Evolutionary conservation across 2,329 filamentous ascomycete species (phyloP).

Genomic region (Furcasterigmium sp.): DNA sequence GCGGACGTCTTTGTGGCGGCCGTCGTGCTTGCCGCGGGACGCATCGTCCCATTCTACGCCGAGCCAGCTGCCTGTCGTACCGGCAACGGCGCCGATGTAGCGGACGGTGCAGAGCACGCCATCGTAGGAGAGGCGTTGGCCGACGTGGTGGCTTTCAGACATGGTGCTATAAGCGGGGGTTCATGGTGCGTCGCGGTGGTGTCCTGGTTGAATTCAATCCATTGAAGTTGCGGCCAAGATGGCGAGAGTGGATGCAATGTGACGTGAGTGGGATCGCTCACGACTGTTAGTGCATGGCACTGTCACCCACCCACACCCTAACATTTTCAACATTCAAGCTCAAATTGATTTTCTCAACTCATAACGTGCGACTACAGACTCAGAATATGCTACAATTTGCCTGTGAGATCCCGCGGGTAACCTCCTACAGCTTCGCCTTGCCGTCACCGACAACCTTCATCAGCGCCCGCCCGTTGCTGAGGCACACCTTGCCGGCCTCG

Average conservation of each 20-base stretch:
- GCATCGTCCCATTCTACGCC: constrained; percentile 97
- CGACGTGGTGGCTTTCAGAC: constrained; percentile 41
- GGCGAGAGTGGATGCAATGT: not conserved
- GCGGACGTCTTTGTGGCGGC: constrained; percentile 68
- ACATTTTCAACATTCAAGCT: not conserved
- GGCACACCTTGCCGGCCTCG: constrained; percentile 73
- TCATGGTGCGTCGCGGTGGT: not conserved
- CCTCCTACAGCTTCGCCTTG: constrained; percentile 57
- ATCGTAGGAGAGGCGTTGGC: constrained; percentile 71
- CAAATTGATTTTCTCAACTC: too few relatives aligned
- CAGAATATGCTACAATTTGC: too few relatives aligned
- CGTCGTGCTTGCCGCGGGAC: constrained; percentile 82
- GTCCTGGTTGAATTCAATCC: constrained; percentile 1
- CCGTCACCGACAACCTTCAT: constrained; percentile 56
- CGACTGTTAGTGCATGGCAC: not conserved
- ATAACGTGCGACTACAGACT: too few relatives aligned
- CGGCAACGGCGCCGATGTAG: constrained; percentile 71
- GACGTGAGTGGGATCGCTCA: not conserved
- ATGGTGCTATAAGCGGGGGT: constrained; percentile 20
- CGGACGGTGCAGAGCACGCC: constrained; percentile 77
- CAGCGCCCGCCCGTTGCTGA: constrained; percentile 81
- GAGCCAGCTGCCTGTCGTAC: constrained; percentile 76
- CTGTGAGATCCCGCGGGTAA: too few relatives aligned
- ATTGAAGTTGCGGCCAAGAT: not conserved
- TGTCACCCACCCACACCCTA: not conserved